Evolutionary conservation across 495 filamentous ascomycete species (phyloP).

Genomic region (Penicillium psychrofluorescens): DNA sequence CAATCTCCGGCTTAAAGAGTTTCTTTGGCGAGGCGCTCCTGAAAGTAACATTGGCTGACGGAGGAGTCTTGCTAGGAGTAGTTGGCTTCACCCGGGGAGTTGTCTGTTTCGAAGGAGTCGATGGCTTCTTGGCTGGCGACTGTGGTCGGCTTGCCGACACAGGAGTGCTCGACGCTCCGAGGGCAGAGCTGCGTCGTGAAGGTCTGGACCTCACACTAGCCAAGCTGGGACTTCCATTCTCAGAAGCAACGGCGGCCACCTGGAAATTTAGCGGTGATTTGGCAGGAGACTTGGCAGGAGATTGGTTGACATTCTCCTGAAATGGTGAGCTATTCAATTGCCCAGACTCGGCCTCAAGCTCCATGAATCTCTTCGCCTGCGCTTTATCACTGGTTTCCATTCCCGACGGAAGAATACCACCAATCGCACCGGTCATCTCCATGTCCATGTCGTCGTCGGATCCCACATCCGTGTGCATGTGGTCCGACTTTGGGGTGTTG

Average conservation of each 20-base stretch:
- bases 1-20: constrained; percentile 43
- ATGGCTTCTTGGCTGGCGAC: constrained; percentile 38
- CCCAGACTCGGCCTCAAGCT: constrained; percentile 48
- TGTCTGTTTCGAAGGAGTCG: constrained; percentile 42
- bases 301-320: constrained; percentile 28
- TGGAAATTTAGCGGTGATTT: constrained; percentile 25
- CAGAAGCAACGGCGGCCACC: constrained; percentile 42
- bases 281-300: constrained; percentile 17
- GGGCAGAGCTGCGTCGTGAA: constrained; percentile 42
- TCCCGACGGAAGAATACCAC: constrained; percentile 52
- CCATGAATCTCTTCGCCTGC: constrained; percentile 53
- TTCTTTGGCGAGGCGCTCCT: constrained; percentile 48
- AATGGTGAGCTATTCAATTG: constrained; percentile 50
- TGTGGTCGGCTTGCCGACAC: constrained; percentile 24
- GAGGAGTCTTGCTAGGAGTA: constrained; percentile 47
- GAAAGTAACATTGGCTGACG: constrained; percentile 36
- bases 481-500: constrained; percentile 17
- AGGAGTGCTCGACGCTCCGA: constrained; percentile 36
- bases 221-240: constrained; percentile 53
- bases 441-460: constrained; percentile 47
- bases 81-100: constrained; percentile 45
- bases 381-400: constrained; percentile 30
- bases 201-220: constrained; percentile 47
- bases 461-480: constrained; percentile 26
- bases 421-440: constrained; percentile 69